phyloP scores from a whole-genome alignment of 1,284 basidiomycete species.

The Marasmius fiardii region DNA sequence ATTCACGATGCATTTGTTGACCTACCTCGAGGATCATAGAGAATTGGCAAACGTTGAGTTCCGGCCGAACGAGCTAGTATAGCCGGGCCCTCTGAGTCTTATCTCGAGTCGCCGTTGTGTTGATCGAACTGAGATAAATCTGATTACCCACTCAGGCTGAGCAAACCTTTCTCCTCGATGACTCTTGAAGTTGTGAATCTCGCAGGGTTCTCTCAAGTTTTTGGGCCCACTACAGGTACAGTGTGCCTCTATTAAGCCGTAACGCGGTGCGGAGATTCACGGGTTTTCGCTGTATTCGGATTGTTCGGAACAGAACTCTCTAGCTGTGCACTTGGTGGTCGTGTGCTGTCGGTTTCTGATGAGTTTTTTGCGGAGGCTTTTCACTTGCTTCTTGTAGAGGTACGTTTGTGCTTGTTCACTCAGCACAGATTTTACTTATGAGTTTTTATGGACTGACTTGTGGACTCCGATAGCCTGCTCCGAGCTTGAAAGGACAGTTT shows the following conservation, averaged over 20 bases:
- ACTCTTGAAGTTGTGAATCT: slow-evolving; percentile 43
- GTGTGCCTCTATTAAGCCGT: slow-evolving; percentile 4
- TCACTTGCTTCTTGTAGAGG: slow-evolving; percentile 83
- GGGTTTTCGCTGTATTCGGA: neutral
- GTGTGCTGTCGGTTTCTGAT: slow-evolving; percentile 79
- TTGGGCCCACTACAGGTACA: slow-evolving; percentile 60
- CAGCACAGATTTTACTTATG: slow-evolving; percentile 1
- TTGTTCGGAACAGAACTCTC: slow-evolving; percentile 72
- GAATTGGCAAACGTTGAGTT: too few relatives aligned
- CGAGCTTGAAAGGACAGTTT: slow-evolving; percentile 88
- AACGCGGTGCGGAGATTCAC: neutral
- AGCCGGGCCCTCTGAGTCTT: too few relatives aligned
- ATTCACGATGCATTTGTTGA: too few relatives aligned
- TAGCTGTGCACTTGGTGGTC: slow-evolving; percentile 80
- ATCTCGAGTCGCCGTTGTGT: neutral
- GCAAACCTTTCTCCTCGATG: slow-evolving; percentile 24
- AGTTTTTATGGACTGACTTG: too few relatives aligned
- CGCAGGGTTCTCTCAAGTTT: slow-evolving; percentile 47
- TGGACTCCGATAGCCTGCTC: slow-evolving; percentile 81
- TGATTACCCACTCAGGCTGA: neutral
- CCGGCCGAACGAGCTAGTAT: too few relatives aligned
- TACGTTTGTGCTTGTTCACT: slow-evolving; percentile 30
- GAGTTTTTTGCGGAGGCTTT: slow-evolving; percentile 93
- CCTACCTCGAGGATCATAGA: too few relatives aligned
- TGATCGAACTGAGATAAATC: neutral